A percentile compares a stretch with the other conserved stretches of the same genome.
Evolutionary conservation across 2,329 filamentous ascomycete species (phyloP).

Genomic region (Myotisia sp.): DNA sequence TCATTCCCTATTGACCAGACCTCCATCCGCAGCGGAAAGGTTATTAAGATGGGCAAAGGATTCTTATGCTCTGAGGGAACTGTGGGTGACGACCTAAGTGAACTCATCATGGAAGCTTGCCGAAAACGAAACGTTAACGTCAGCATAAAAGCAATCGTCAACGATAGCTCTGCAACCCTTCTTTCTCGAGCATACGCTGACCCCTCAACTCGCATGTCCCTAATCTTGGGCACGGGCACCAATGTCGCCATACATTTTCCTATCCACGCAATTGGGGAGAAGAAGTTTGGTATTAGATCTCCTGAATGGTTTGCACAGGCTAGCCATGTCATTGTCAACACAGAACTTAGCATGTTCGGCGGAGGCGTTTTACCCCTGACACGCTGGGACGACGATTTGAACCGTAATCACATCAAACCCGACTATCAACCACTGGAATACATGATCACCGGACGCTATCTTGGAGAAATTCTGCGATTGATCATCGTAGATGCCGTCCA

Average conservation of each 20-base stretch:
- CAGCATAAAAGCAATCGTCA: conserved; percentile 47
- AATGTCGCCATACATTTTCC: conserved; percentile 52
- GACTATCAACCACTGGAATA: conserved; percentile 54
- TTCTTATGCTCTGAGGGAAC: conserved; percentile 47
- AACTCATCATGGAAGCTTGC: conserved; percentile 46
- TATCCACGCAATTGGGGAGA: conserved; percentile 36
- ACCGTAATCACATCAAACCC: conserved; percentile 41
- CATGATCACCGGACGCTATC: conserved; percentile 48
- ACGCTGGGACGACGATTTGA: conserved; percentile 48
- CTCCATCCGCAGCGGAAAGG: conserved; percentile 41
- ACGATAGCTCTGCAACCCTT: conserved; percentile 48
- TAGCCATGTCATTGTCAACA: conserved; percentile 50
- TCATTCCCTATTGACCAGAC: conserved; percentile 54
- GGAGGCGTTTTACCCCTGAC: conserved; percentile 44
- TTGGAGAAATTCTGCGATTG: conserved; percentile 49
- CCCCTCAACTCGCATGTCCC: conserved; percentile 45
- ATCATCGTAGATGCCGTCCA: conserved; percentile 47
- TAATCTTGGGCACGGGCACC: conserved; percentile 51
- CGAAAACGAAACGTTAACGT: conserved; percentile 41
- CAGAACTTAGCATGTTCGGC: conserved; percentile 53
- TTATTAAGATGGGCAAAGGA: conserved; percentile 52
- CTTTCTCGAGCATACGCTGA: conserved; percentile 49
- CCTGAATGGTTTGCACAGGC: conserved; percentile 42
- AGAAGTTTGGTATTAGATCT: conserved; percentile 44
- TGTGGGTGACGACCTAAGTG: conserved; percentile 44